A percentile compares a stretch with the other conserved stretches of the same genome.
These are phyloP conservation scores for Eimeria sp. DNA, from an alignment of 169 alveolate species.

Conservation along the genomic window DNA sequence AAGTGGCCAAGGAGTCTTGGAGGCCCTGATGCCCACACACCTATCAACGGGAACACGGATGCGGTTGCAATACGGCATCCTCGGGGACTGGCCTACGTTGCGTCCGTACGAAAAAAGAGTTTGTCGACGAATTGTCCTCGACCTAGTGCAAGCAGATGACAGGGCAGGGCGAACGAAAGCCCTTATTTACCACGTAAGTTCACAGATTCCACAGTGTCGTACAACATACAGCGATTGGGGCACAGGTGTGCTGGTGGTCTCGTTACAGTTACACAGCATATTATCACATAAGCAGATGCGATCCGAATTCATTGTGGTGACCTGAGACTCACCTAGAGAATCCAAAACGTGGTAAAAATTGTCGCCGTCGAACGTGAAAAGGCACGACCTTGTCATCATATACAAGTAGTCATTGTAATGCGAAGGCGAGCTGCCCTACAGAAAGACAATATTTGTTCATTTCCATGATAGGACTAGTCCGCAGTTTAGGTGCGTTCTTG, in stretches of 20 bases:
- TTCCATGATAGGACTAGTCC: neutral
- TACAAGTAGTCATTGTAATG: slow-evolving; percentile 19
- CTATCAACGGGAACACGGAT: neutral
- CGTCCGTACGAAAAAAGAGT: slow-evolving; percentile 1
- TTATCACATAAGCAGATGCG: neutral
- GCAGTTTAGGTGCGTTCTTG: neutral
- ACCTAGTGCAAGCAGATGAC: slow-evolving; percentile 10
- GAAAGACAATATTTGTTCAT: neutral
- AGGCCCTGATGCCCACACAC: neutral
- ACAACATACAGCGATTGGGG: neutral
- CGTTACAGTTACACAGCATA: neutral
- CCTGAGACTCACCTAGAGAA: slow-evolving; percentile 3
- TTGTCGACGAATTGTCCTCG: slow-evolving; percentile 44
- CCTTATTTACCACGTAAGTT: neutral
- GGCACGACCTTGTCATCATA: slow-evolving; percentile 53
- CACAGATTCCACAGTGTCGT: neutral
- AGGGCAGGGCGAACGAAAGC: neutral
- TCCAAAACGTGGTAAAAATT: slow-evolving; percentile 59
- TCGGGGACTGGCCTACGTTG: neutral
- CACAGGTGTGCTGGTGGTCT: neutral
- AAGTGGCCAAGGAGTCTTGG: neutral
- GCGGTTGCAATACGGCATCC: neutral
- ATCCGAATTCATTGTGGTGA: neutral
- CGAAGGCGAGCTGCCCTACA: neutral
- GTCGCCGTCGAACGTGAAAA: slow-evolving; percentile 51